Evolutionary conservation across 2,329 filamentous ascomycete species (phyloP).

Genomic region (Aspergillus transmontanensis): DNA sequence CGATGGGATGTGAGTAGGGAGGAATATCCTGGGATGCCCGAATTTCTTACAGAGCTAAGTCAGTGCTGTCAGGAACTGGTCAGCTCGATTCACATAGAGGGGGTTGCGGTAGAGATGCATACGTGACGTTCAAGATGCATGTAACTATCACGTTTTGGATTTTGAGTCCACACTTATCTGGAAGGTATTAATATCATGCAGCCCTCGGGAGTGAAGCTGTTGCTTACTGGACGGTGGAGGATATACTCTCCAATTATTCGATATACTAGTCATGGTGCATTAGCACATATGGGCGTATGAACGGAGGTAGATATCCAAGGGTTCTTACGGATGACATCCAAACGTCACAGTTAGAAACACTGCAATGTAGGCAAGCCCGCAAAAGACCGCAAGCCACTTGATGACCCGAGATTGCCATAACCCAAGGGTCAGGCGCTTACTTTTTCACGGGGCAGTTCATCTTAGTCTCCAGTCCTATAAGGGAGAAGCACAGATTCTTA

Average conservation of each 20-base stretch:
- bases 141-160: conserved; percentile 8
- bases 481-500: background rate
- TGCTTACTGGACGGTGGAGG: conserved; percentile 4
- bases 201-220: too few relatives aligned
- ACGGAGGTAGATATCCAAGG: background rate
- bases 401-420: conserved; percentile 7
- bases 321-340: conserved; percentile 5
- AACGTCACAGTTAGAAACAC: conserved; percentile 6
- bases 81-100: background rate
- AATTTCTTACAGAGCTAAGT: background rate
- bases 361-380: background rate
- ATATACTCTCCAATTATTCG: conserved; percentile 8
- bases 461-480: background rate
- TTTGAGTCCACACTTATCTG: conserved; percentile 4
- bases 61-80: background rate
- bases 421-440: conserved; percentile 3
- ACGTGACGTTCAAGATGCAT: conserved; percentile 7
- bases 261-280: background rate
- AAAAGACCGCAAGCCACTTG: background rate
- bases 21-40: background rate
- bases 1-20: background rate
- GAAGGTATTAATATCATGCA: background rate
- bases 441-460: background rate
- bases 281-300: background rate
- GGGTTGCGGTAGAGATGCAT: background rate